These are phyloP conservation scores for Aspergillus brunneoviolaceus DNA, from an alignment of 2,329 filamentous ascomycete genomes.

Conservation along the genomic window DNA sequence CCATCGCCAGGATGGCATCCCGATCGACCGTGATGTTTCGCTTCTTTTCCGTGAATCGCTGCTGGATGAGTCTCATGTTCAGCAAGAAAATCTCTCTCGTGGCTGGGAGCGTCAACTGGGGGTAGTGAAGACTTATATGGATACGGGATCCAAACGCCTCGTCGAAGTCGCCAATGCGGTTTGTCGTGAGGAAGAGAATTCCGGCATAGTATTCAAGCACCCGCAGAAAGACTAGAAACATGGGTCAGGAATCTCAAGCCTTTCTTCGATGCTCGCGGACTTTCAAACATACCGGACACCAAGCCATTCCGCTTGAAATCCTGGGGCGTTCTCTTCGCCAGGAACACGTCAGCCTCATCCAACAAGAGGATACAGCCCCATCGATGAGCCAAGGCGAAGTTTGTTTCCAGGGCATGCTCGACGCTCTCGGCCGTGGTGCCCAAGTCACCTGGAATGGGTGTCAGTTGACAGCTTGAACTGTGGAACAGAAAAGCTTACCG, in stretches of 20 bases:
- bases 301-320: conserved; percentile 44
- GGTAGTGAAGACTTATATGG: conserved; percentile 47
- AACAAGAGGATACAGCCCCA: conserved; percentile 45
- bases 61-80: conserved; percentile 20
- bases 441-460: conserved; percentile 34
- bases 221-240: conserved; percentile 44
- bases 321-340: conserved; percentile 34
- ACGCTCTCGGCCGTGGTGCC: conserved; percentile 44
- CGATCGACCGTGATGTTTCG: neutral
- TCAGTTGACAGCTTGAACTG: neutral
- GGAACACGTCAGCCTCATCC: conserved; percentile 48
- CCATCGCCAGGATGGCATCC: neutral
- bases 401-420: conserved; percentile 29
- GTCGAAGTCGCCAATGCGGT: conserved; percentile 51
- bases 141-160: conserved; percentile 50
- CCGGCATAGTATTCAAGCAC: conserved; percentile 51
- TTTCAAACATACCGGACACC: conserved; percentile 30
- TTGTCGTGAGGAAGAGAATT: conserved; percentile 50
- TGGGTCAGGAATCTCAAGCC: conserved; percentile 6
- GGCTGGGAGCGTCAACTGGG: neutral
- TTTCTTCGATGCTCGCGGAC: neutral
- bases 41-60: conserved; percentile 9
- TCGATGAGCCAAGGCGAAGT: conserved; percentile 24
- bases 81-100: conserved; percentile 19
- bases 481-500: neutral